Base-by-base conservation (phyloP, 73 alveolate species). In the Blepharisma japonicum region DNA sequence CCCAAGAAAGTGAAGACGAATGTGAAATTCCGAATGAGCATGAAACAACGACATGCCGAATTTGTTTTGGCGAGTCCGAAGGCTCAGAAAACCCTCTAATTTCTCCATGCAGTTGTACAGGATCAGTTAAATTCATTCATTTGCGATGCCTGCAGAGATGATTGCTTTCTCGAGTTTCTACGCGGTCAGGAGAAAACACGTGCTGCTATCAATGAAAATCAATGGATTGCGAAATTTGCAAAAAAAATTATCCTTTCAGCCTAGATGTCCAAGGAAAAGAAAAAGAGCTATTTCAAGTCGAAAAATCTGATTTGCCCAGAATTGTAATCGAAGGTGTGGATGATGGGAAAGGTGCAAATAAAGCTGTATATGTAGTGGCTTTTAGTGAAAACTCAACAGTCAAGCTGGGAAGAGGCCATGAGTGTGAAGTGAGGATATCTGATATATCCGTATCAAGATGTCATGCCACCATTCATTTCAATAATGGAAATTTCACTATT, bases 341-440 rank as follows among this genome's bases (percentile, higher is more conserved):
- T 32, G 42, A 32, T 32, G 42, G 42, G 42, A 32, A 32, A 32
- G 42, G 42, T 1, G 42, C 42, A 32, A 32, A 3, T 32, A 32
- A 32, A 32, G 42, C 42, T 32, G 42, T 32, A 32, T 32, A 32
- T 32, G 42, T 32, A 32, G 42, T 32, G 42, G 3, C 42, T 32
- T 32, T 32, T 32, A 32, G 42, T 32, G 42, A 32, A 32, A 32
- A 32, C 42, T 32, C 42, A 32, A 32, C 42, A 32, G 42, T 32
- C 42, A 54, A 81, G 68, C 48, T 85, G 71, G 95, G 95, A 27
- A 74, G 95, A 78, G 95, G 95, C 23, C 95, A 88, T 53, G 86
- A 88, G 77, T 85, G 95, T 56, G 95, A 88, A 49, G 90, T 88
- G 6, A 88, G 95, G 77, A 88, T 88, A 6, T 81, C 87, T 42